These are phyloP conservation scores for Yamadazyma aaseri DNA, from an alignment of 1,139 yeast genomes.

Conservation along the genomic window DNA sequence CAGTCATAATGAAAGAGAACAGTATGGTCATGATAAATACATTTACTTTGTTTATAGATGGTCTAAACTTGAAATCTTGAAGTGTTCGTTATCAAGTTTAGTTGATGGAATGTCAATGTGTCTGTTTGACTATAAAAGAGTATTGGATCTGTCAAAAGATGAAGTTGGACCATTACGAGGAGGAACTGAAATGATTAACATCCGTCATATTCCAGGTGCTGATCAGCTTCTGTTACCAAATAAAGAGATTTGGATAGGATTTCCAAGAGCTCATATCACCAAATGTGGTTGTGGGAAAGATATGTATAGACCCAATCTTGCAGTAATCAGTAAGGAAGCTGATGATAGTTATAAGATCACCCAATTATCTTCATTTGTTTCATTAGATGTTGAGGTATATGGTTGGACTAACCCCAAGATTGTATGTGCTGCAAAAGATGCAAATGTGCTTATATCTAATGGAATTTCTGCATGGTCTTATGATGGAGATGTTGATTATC, in stretches of 20 bases:
- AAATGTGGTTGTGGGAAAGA: slow-evolving; percentile 49
- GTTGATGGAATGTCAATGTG: slow-evolving; percentile 29
- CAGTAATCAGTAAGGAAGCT: slow-evolving; percentile 29
- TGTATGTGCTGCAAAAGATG: slow-evolving; percentile 24
- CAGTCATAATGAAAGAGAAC: slow-evolving; percentile 17
- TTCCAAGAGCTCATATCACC: slow-evolving; percentile 46
- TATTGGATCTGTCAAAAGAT: slow-evolving; percentile 17
- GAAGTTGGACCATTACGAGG: slow-evolving; percentile 35
- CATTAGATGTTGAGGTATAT: slow-evolving; percentile 31
- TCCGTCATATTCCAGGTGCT: slow-evolving; percentile 16
- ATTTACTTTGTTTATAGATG: slow-evolving; percentile 30
- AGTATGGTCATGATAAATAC: slow-evolving; percentile 19
- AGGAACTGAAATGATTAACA: slow-evolving; percentile 30
- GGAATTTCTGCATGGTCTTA: slow-evolving; percentile 34
- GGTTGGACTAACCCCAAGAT: slow-evolving; percentile 32
- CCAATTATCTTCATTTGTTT: slow-evolving; percentile 35
- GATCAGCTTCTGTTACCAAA: slow-evolving; percentile 17
- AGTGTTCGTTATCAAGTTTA: slow-evolving; percentile 21
- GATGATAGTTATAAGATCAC: slow-evolving; percentile 24
- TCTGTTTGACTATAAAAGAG: slow-evolving; percentile 22
- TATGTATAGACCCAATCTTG: slow-evolving; percentile 47
- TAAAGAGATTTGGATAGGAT: slow-evolving; percentile 50
- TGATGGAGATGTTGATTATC: slow-evolving; percentile 23
- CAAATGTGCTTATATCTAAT: slow-evolving; percentile 38
- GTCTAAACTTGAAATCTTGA: slow-evolving; percentile 27